Conservation (phyloP, 306 rosid species). For the Hippophae rhamnoides region DNA sequence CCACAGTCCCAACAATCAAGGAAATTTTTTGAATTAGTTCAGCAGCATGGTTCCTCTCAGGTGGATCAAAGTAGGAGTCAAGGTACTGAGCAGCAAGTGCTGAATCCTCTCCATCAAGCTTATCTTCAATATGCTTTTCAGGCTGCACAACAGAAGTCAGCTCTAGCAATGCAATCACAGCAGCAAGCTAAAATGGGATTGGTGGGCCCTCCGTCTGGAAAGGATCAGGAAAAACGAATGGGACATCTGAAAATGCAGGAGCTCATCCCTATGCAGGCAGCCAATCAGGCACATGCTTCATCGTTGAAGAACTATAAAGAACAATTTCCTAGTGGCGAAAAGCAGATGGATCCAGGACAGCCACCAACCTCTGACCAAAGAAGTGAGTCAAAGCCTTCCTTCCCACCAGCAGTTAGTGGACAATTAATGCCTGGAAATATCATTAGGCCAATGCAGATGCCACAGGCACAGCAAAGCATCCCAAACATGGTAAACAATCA, state of each 20-base stretch:
- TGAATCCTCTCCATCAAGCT: slow-evolving; percentile 69
- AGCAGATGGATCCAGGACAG: slow-evolving; percentile 62
- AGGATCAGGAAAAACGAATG: slow-evolving; percentile 73
- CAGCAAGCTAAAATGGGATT: slow-evolving; percentile 76
- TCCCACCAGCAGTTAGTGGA: slow-evolving; percentile 39
- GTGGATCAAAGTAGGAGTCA: slow-evolving; percentile 66
- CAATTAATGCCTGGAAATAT: slow-evolving; percentile 57
- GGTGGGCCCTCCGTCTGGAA: slow-evolving; percentile 48
- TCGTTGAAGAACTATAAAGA: slow-evolving; percentile 55
- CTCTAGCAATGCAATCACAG: slow-evolving; percentile 63
- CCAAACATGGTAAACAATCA: slow-evolving; percentile 58
- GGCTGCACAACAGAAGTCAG: slow-evolving; percentile 70
- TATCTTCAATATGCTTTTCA: slow-evolving; percentile 76
- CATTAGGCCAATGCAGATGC: slow-evolving; percentile 51
- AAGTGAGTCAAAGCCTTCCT: slow-evolving; percentile 51
- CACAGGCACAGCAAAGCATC: slow-evolving; percentile 48
- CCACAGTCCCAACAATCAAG: slow-evolving; percentile 74
- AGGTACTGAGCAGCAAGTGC: slow-evolving; percentile 62
- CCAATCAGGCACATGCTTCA: slow-evolving; percentile 52
- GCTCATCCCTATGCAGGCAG: slow-evolving; percentile 49
- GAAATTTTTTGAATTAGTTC: slow-evolving; percentile 57
- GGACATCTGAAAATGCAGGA: slow-evolving; percentile 80
- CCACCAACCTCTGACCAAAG: slow-evolving; percentile 57
- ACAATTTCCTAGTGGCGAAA: slow-evolving; percentile 61
- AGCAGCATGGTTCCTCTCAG: slow-evolving; percentile 56